Evolutionary conservation across 768 basidiomycete species (phyloP), one percentile per base, ranked within the genome.

Genomic region (Leucocoprinus birnbaumii): DNA sequence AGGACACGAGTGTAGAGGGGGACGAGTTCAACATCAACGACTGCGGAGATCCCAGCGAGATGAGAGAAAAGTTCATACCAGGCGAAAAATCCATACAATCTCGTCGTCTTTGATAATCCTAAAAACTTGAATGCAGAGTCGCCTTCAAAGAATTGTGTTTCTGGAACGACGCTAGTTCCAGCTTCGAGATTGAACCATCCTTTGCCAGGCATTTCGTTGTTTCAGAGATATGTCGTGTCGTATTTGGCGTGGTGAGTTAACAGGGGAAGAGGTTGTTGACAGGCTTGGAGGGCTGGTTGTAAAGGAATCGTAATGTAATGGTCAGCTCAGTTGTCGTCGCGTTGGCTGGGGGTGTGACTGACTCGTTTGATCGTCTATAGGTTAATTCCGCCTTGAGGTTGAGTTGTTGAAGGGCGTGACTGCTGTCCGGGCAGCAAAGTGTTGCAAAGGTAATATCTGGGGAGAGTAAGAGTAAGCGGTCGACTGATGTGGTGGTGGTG

Each of bases 111-210:
- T 35, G 92, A 88, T 51, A 96, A 74, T 2, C 85, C 85, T 10
- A 97, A 76, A 56, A 84, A 85, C 55, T 79, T 80, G 78, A 92
- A 96, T 6, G 94, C 92, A 11, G 92, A 88, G 63, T 94, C 90
- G 24, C 91, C 88, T 71, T 95, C 91, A 58, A 93, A 93, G 72
- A 89, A 87, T 59, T 87, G 85, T 37, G 81, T 86, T 63, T 93
- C 90, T 5, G 91, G 86, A 35, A 91, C 79, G 47, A 77, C 68
- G 51, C 73, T 75, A 75, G 45, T 57, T 14, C 80, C 87, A 3
- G 86, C 63, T 62, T 92, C 90, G 63, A 94, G 83, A 65, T 94
- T 93, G 67, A 92, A 80, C 91, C 91, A 94, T 62, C 91, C 90
- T 73, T 86, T 89, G 61, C 75, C 78, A 47, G 81, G 72, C 75